Conservation (phyloP, 768 basidiomycete species). For the Termitomyces heimii region DNA sequence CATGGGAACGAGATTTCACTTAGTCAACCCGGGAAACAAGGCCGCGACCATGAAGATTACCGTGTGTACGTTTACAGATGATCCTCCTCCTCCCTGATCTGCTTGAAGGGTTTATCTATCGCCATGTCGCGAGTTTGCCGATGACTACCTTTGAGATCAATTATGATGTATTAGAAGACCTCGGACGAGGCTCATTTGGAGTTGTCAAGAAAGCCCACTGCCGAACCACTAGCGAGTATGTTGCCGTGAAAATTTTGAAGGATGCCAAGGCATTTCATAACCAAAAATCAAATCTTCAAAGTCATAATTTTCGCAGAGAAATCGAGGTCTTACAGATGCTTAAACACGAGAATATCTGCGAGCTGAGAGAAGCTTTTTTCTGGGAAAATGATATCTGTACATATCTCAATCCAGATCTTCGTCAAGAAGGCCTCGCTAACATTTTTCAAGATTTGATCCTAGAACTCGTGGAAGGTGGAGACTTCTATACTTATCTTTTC, state of each 20-base stretch:
- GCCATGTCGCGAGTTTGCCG: slow-evolving; percentile 47
- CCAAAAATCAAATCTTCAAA: not conserved
- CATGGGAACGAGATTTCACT: slow-evolving; percentile 87
- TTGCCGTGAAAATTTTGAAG: slow-evolving; percentile 86
- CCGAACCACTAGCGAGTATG: slow-evolving; percentile 61
- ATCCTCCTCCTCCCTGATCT: not conserved
- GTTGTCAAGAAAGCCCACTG: slow-evolving; percentile 80
- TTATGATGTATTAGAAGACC: slow-evolving; percentile 62
- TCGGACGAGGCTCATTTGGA: slow-evolving; percentile 91
- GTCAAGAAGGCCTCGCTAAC: not conserved
- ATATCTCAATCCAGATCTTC: slow-evolving; percentile 2
- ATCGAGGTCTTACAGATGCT: slow-evolving; percentile 73
- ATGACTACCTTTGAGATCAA: slow-evolving; percentile 49
- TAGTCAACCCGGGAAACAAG: slow-evolving; percentile 48
- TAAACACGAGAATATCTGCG: slow-evolving; percentile 78
- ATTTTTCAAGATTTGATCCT: slow-evolving; percentile 59
- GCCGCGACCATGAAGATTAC: slow-evolving; percentile 52
- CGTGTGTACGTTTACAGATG: slow-evolving; percentile 38
- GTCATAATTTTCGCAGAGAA: slow-evolving; percentile 27
- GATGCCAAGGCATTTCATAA: slow-evolving; percentile 30
- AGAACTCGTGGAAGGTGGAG: slow-evolving; percentile 83
- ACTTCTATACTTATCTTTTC: slow-evolving; percentile 76
- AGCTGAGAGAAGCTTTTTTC: slow-evolving; percentile 69
- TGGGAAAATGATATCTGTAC: slow-evolving; percentile 51
- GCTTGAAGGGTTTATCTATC: slow-evolving; percentile 60